These are phyloP conservation scores for Verticillium klebahnii DNA, from an alignment of 2,329 filamentous ascomycete species.

Conservation along the genomic window DNA sequence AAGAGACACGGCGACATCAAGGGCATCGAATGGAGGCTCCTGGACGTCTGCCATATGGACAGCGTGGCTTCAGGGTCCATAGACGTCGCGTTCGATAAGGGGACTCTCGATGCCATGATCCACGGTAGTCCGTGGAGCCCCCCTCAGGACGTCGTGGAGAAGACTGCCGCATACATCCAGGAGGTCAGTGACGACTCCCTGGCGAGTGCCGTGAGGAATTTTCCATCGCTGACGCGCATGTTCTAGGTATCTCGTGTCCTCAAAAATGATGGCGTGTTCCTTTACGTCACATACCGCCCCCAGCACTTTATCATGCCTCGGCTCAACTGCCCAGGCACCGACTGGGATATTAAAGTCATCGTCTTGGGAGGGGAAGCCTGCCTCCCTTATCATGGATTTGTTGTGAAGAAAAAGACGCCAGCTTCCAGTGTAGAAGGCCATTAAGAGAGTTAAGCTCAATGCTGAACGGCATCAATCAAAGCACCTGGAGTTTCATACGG, in stretches of 20 bases:
- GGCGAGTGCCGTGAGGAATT: not conserved
- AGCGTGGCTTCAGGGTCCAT: slow-evolving; percentile 33
- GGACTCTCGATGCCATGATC: slow-evolving; percentile 52
- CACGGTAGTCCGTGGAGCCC: slow-evolving; percentile 49
- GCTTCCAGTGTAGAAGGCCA: not conserved
- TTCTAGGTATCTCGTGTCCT: slow-evolving; percentile 30
- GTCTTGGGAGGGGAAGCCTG: not conserved
- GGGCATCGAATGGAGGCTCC: slow-evolving; percentile 43
- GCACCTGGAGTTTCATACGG: too few species aligned
- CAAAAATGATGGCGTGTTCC: slow-evolving; percentile 40
- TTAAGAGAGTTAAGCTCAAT: too few species aligned
- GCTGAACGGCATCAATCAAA: too few species aligned
- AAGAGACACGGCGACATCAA: slow-evolving; percentile 29
- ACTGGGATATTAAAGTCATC: not conserved
- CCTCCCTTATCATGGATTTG: not conserved
- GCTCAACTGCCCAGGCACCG: slow-evolving; percentile 21
- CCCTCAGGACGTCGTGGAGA: slow-evolving; percentile 41
- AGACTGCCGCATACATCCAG: slow-evolving; percentile 41
- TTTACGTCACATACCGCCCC: slow-evolving; percentile 51
- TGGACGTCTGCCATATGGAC: slow-evolving; percentile 47
- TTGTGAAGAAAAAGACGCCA: not conserved
- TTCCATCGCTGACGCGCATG: not conserved
- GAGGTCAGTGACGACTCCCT: slow-evolving; percentile 32
- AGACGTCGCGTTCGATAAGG: slow-evolving; percentile 55
- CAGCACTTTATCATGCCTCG: slow-evolving; percentile 49